Base-by-base conservation (phyloP, 768 basidiomycete genomes). In the Termitomyces sp. region DNA sequence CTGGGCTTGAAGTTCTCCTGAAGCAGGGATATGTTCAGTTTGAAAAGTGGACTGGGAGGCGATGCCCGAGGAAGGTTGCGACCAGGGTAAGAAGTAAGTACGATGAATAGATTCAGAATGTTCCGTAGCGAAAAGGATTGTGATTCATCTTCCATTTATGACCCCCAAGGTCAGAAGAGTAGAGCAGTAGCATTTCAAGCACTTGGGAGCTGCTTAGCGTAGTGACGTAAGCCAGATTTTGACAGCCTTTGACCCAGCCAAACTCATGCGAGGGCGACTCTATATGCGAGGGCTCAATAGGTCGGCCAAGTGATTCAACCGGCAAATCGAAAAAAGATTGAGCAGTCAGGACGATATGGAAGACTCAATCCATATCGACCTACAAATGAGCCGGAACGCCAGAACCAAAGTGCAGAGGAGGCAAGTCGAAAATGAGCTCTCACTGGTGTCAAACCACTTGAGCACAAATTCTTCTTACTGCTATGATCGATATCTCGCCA, bases 1-100 rank as follows among this genome's bases (percentile, higher is more conserved):
- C 78, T 50, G 94, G 95, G 0, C 72, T 96, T 10, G 89, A 93
- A 62, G 87, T 95, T 50, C 72, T 98, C 48, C 75, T 97, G 28
- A 89, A 94, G 74, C 94, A 97, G 67, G 94, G 91, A 1, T 94
- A 84, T 69, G 81, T 80, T 45, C 94, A 95, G 68, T 93, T 92
- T 67, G 81, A 86, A 71, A 63, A 80, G 42, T 94, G 93, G 92
- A 94, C 89, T 0, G 86, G 84, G 19, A 77, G 85, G 47, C 66
- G 64, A 55, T 86, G 83, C 59, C 87, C 89, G 12, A 73, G 66
- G 65, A 64, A 63, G 1, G 81, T 86, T 42, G 71, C 75, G 44
- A 71, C 74, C 53, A 68, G 62, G 44, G 86, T 87, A 21, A 75
- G 76, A 73, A 72, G 71, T 50, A 70, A 65, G 56, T 86, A 86